Evolutionary conservation across 805 yeast species (phyloP), one percentile per base, ranked within the genome.

Genomic region (Blastobotrys parvus): DNA sequence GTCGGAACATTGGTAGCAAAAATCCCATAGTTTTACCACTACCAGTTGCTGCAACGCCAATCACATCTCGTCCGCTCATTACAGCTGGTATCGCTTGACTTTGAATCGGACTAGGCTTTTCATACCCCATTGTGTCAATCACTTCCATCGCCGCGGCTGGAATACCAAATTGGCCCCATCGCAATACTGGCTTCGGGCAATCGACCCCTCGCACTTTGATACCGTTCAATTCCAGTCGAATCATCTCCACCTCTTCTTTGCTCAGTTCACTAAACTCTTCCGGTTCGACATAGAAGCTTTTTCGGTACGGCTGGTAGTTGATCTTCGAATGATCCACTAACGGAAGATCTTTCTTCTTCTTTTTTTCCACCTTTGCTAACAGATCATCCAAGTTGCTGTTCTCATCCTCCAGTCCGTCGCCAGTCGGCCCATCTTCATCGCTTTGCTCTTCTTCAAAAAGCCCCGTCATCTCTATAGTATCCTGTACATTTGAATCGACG

Each of bases 41-140:
- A 0, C 98, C 98, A 0, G 98, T 92, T 50, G 88, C 87, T 0
- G 98, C 97, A 17, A 92, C 82, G 4, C 96, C 97, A 38, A 92
- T 82, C 5, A 90, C 76, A 63, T 92, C 97, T 38, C 82, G 63
- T 0, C 97, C 97, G 2, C 80, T 69, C 94, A 90, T 84, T 17
- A 88, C 77, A 0, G 88, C 82, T 0, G 98, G 97, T 18, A 89
- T 69, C 0, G 96, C 88, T 55, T 88, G 96, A 0, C 88, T 71
- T 60, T 92, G 98, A 43, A 92, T 87, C 0, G 96, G 76, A 0
- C 97, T 85, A 1, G 97, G 95, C 2, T 63, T 57, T 0, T 61
- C 66, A 57, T 76, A 89, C 5, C 68, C 59, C 7, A 82, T 59
- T 11, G 65, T 65, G 2, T 71, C 68, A 4, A 90, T 65, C 0